These are phyloP conservation scores for Bidens hawaiensis DNA, from an alignment of 140 eudicot genomes.

Conservation along the genomic window DNA sequence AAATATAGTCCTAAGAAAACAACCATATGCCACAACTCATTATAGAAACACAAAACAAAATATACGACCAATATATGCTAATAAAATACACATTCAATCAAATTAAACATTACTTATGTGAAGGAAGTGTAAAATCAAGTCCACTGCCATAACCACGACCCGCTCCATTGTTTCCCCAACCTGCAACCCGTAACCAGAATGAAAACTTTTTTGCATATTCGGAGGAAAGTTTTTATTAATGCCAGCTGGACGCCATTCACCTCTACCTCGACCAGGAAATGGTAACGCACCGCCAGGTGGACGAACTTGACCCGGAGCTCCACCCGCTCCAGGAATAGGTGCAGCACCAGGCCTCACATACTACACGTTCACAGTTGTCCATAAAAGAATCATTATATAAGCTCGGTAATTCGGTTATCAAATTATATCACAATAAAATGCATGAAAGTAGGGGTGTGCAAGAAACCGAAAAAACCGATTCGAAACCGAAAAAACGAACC, in stretches of 20 bases:
- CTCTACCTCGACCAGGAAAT: conserved; percentile 89
- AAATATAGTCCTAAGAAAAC: conserved; percentile 73
- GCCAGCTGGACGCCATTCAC: conserved; percentile 91
- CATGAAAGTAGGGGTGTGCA: no score
- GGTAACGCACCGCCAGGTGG: conserved; percentile 60
- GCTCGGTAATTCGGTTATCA: background rate
- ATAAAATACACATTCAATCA: no score
- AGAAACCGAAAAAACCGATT: no score
- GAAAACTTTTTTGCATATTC: conserved; percentile 64
- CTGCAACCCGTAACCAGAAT: conserved; percentile 67
- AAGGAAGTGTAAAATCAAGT: no score
- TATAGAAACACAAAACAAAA: background rate
- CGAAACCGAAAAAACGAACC: no score
- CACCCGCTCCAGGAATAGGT: conserved; percentile 86
- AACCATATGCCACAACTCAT: background rate
- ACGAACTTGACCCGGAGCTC: conserved; percentile 68
- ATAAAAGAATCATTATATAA: background rate
- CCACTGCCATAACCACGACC: no score
- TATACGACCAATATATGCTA: no score
- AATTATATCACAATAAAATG: background rate
- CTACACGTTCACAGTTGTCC: conserved; percentile 41
- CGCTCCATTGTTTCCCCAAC: no score
- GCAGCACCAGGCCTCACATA: conserved; percentile 98
- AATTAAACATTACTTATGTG: no score
- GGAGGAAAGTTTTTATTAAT: conserved; percentile 42